Evolutionary conservation across 805 yeast species (phyloP), one percentile per base, ranked within the genome.

Genomic region (Hagleromyces aurorensis): DNA sequence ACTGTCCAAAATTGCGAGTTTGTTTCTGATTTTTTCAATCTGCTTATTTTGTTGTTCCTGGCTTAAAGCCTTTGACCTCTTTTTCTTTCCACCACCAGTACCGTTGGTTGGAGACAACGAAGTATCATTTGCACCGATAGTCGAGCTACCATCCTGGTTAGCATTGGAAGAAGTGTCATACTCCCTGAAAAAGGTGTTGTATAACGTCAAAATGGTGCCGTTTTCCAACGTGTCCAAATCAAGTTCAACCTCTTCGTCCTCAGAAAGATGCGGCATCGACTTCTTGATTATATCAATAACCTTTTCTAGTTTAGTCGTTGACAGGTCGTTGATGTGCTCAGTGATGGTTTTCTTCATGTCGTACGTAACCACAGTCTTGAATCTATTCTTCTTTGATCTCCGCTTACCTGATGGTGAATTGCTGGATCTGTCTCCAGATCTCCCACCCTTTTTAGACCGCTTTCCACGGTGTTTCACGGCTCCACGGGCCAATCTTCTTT

Each of bases 301-400:
- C 36, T 81, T 79, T 44, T 78, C 82, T 46, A 89, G 64, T 61
- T 83, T 84, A 57, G 78, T 75, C 42, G 86, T 93, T 24, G 85
- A 72, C 40, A 77, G 61, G 36, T 75, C 76, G 30, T 78, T 76
- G 53, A 91, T 87, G 43, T 77, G 77, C 50, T 86, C 96, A 33
- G 86, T 75, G 35, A 91, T 77, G 55, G 85, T 91, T 53, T 84
- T 83, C 70, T 91, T 91, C 97, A 89, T 89, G 50, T 87, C 97
- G 53, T 84, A 91, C 0, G 96, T 83, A 30, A 89, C 85, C 9
- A 56, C 57, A n/a, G 50, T 48, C 32, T 42, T 54, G 34, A 46
- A 43, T 37, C 59, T 34, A 42, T 59, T 42, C 41, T 52, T 50
- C 43, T 23, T 37, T 29, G 29, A 26, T 36, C 36, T 16, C 34